phyloP scores from a whole-genome alignment of 1,284 basidiomycete genomes.

The Coniophora puteana region DNA sequence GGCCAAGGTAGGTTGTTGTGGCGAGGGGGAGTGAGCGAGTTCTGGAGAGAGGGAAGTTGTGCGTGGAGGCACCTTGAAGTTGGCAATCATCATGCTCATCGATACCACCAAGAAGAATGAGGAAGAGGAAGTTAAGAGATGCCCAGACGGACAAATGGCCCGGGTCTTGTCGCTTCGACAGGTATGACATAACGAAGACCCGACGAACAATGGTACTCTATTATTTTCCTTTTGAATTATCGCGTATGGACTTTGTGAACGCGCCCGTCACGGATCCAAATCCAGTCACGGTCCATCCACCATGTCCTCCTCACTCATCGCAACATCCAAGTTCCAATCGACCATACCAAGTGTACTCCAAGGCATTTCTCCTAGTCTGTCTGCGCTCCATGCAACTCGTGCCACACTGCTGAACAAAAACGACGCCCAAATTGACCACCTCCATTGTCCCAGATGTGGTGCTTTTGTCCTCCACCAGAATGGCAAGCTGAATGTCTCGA shows the following conservation, averaged over 20 bases:
- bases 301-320: constrained; percentile 16
- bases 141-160: neutral
- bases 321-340: constrained; percentile 45
- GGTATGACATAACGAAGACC: too few relatives aligned
- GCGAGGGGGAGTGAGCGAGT: constrained; percentile 44
- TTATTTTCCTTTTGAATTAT: constrained; percentile 8
- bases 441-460: constrained; percentile 57
- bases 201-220: too few relatives aligned
- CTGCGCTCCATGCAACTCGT: constrained; percentile 55
- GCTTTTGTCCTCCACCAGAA: too few relatives aligned
- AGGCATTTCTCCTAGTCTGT: constrained; percentile 47
- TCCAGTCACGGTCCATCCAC: too few relatives aligned
- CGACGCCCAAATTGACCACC: too few relatives aligned
- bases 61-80: constrained; percentile 15
- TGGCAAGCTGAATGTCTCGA: too few relatives aligned
- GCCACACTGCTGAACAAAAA: constrained; percentile 29
- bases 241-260: too few relatives aligned
- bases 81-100: constrained; percentile 25
- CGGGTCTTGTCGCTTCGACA: constrained; percentile 1
- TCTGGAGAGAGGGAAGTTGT: constrained; percentile 37
- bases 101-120: too few relatives aligned
- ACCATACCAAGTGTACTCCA: constrained; percentile 45
- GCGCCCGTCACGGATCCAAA: too few relatives aligned
- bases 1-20: constrained; percentile 22
- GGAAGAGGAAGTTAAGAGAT: constrained; percentile 1